Conservation (phyloP, 164 flowering plant species). For the Stephania cephalantha region DNA sequence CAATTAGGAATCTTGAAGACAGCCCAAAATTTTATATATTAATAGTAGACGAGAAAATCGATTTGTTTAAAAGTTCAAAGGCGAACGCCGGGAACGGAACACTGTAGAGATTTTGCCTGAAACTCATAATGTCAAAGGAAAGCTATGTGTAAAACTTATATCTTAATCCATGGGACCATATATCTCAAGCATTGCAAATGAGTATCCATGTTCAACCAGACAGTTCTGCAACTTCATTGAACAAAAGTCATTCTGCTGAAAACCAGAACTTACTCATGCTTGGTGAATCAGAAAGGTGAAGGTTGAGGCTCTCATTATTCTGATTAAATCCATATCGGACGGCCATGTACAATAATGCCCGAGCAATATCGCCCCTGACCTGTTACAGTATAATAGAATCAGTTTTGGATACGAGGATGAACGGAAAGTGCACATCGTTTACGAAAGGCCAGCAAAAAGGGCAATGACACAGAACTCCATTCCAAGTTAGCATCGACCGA, state of each 20-base stretch:
- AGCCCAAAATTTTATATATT: not conserved
- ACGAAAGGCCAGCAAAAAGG: not conserved
- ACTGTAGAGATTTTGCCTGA: not conserved
- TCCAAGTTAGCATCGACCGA: not conserved
- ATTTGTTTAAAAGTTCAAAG: not conserved
- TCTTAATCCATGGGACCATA: too few relatives aligned
- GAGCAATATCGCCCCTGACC: constrained; percentile 59
- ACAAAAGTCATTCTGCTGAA: not conserved
- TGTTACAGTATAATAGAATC: constrained; percentile 12
- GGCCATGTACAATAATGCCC: constrained; percentile 62
- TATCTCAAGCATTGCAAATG: not conserved
- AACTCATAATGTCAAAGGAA: not conserved
- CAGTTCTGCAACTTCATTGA: not conserved
- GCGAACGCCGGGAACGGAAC: not conserved
- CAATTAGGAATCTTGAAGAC: not conserved
- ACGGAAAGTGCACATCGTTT: not conserved
- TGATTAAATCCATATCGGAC: constrained; percentile 38
- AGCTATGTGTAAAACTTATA: not conserved
- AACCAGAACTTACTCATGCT: constrained; percentile 26
- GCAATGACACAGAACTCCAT: not conserved
- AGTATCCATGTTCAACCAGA: not conserved
- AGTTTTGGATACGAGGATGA: too few relatives aligned
- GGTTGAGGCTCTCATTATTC: constrained; percentile 28
- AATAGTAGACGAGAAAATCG: too few relatives aligned
- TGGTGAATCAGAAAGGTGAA: constrained; percentile 50